Percentiles rank a stretch among this genome's conserved stretches.
Evolutionary conservation across 441 rosid species (phyloP).

Genomic region (Adansonia gregorii): DNA sequence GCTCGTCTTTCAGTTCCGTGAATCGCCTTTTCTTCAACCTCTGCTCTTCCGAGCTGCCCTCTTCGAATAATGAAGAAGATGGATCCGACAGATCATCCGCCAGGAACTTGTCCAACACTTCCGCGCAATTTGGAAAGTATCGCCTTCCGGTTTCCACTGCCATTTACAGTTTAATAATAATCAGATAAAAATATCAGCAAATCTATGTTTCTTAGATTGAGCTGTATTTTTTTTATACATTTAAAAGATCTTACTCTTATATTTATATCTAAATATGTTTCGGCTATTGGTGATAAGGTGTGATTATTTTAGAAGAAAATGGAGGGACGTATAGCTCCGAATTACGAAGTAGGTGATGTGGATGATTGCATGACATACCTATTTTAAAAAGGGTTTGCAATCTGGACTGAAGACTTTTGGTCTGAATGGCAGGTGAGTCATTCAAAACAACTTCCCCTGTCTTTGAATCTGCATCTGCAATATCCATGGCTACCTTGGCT

Average conservation of each 20-base stretch:
- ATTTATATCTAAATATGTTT: too few relatives aligned
- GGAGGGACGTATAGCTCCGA: too few relatives aligned
- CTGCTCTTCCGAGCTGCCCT: conserved; percentile 38
- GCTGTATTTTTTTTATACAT: too few relatives aligned
- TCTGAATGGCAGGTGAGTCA: conserved; percentile 32
- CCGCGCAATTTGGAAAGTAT: conserved; percentile 41
- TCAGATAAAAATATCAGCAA: not conserved
- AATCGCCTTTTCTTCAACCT: conserved; percentile 35
- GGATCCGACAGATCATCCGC: conserved; percentile 40
- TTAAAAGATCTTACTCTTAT: too few relatives aligned
- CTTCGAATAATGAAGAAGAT: conserved; percentile 32
- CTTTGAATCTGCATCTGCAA: conserved; percentile 39
- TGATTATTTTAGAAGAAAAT: too few relatives aligned
- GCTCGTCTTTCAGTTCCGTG: conserved; percentile 42
- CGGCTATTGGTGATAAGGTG: too few relatives aligned
- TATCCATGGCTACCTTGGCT: conserved; percentile 45
- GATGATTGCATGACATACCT: conserved; percentile 19
- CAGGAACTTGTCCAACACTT: conserved; percentile 44
- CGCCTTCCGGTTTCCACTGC: conserved; percentile 40
- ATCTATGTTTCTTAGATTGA: not conserved
- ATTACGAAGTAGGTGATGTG: not conserved
- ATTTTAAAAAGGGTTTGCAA: conserved; percentile 38
- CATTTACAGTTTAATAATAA: not conserved
- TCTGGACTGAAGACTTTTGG: conserved; percentile 32
- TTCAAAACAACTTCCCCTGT: conserved; percentile 39